phyloP scores from a whole-genome alignment of 2,329 filamentous ascomycete species.

The Pestalotiopsis sp. region DNA sequence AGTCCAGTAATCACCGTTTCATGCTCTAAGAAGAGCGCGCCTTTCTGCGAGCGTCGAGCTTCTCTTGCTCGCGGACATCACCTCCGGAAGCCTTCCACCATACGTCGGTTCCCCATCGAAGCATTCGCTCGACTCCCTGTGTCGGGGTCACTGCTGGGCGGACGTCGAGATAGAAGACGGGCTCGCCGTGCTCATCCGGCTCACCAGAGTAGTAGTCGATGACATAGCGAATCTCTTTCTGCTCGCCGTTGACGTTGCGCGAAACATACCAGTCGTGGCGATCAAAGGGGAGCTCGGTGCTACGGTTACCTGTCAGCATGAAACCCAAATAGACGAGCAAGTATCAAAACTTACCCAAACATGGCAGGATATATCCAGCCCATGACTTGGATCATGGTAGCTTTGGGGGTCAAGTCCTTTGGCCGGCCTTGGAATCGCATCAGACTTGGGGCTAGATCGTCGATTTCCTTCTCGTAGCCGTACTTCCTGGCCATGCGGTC shows the following conservation, averaged over 20 bases:
- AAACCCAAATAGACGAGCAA: background rate
- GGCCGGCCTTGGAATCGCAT: conserved; percentile 88
- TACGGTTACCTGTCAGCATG: conserved; percentile 35
- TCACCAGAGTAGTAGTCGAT: conserved; percentile 95
- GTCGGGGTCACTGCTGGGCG: conserved; percentile 84
- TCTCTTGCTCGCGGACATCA: conserved; percentile 53
- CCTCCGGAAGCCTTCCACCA: conserved; percentile 90
- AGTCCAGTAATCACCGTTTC: too few species aligned
- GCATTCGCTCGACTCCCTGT: conserved; percentile 77
- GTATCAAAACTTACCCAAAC: conserved; percentile 64
- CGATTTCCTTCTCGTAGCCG: conserved; percentile 54
- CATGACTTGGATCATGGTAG: conserved; percentile 78
- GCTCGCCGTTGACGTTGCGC: conserved; percentile 67
- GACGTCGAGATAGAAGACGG: conserved; percentile 95
- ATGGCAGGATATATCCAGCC: conserved; percentile 77
- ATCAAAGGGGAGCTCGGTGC: conserved; percentile 87
- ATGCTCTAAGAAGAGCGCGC: background rate
- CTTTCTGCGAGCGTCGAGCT: conserved; percentile 13
- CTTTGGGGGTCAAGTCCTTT: conserved; percentile 89
- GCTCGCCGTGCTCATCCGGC: conserved; percentile 82
- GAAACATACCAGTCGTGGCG: conserved; percentile 96
- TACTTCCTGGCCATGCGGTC: conserved; percentile 37
- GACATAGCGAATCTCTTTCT: conserved; percentile 84
- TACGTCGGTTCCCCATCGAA: conserved; percentile 87
- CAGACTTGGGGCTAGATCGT: conserved; percentile 68